Percentiles rank a stretch among this genome's conserved stretches.
These are phyloP conservation scores for Kwoniella shivajii DNA, from an alignment of 1,284 basidiomycete species.

Conservation along the genomic window DNA sequence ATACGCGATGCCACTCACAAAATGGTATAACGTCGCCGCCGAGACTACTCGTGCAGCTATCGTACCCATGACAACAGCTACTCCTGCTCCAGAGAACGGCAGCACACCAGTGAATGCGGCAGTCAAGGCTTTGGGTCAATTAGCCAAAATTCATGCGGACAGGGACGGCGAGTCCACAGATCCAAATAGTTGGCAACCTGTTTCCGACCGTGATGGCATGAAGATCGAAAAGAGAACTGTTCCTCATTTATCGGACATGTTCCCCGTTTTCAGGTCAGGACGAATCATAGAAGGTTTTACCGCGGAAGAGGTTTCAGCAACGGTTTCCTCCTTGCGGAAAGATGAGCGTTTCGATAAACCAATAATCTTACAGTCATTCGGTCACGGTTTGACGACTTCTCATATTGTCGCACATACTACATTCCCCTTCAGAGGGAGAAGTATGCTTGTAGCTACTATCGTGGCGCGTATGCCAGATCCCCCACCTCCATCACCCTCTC, in stretches of 20 bases:
- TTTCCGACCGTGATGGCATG: constrained; percentile 75
- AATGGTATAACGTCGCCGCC: constrained; percentile 72
- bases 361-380: constrained; percentile 74
- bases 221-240: constrained; percentile 75
- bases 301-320: constrained; percentile 82
- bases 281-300: constrained; percentile 93
- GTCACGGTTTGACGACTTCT: constrained; percentile 68
- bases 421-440: constrained; percentile 89
- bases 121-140: constrained; percentile 76
- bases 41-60: constrained; percentile 56
- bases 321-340: constrained; percentile 61
- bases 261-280: constrained; percentile 85
- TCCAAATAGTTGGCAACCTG: constrained; percentile 74
- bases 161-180: constrained; percentile 57
- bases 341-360: constrained; percentile 61
- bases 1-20: constrained; percentile 60
- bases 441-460: constrained; percentile 77
- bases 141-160: constrained; percentile 70
- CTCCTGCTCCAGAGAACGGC: constrained; percentile 41
- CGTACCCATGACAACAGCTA: constrained; percentile 42
- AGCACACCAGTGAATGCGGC: constrained; percentile 66
- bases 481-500: constrained; percentile 53
- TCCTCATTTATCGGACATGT: constrained; percentile 73
- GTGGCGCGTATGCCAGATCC: constrained; percentile 64
- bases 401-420: constrained; percentile 62